Conservation (phyloP, 2,329 filamentous ascomycete species). For the Xylaria arbuscula region DNA sequence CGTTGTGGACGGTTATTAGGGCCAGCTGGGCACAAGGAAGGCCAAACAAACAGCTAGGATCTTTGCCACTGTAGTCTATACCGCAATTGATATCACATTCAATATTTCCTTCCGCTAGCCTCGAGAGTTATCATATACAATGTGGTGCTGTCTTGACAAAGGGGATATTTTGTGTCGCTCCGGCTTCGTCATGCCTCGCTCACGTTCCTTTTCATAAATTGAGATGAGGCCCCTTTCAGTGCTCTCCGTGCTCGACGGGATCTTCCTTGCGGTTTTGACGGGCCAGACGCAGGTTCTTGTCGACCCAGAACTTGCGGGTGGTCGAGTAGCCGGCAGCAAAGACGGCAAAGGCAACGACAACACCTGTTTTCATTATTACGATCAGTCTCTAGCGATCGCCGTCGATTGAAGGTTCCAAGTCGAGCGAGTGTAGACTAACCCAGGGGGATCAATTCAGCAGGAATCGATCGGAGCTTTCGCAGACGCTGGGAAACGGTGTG, state of each 20-base stretch:
- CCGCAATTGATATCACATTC: constrained; percentile 45
- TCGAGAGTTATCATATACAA: constrained; percentile 48
- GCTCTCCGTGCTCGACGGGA: constrained; percentile 48
- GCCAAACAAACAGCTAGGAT: constrained; percentile 35
- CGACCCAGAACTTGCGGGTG: constrained; percentile 82
- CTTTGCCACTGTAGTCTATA: constrained; percentile 44
- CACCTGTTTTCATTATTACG: constrained; percentile 62
- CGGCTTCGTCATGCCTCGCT: constrained; percentile 33
- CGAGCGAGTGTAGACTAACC: constrained; percentile 67
- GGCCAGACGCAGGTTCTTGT: constrained; percentile 91
- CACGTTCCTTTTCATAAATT: constrained; percentile 34
- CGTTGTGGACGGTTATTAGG: constrained; percentile 43
- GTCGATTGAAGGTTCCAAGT: too few species aligned
- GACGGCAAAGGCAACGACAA: constrained; percentile 89
- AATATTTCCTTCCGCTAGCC: constrained; percentile 39
- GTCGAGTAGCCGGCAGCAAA: constrained; percentile 84
- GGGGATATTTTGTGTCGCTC: constrained; percentile 36
- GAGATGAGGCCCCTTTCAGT: constrained; percentile 45
- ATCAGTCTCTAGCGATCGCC: constrained; percentile 23
- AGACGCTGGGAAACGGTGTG: constrained; percentile 97
- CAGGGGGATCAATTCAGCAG: constrained; percentile 92
- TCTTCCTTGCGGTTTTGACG: constrained; percentile 68
- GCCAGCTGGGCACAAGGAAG: constrained; percentile 38
- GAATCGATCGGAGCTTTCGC: constrained; percentile 87
- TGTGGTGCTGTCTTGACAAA: constrained; percentile 41